phyloP scores from a whole-genome alignment of 2,329 filamentous ascomycete species.

The Colletotrichum noveboracense region DNA sequence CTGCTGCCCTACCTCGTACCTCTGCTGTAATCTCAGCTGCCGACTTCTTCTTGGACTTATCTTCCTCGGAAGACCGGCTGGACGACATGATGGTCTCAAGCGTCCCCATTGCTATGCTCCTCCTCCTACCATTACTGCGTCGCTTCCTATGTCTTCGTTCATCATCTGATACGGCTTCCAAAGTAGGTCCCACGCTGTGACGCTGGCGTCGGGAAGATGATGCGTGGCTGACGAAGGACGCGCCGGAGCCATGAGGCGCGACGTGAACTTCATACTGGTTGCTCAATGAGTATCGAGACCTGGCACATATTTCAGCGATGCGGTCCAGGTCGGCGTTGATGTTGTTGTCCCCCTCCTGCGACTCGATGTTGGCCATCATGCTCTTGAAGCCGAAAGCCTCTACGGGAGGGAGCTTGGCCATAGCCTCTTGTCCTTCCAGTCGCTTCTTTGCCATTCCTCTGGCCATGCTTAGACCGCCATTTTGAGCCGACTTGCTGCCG shows the following conservation, averaged over 20 bases:
- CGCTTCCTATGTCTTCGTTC: slow-evolving; percentile 51
- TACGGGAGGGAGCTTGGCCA: slow-evolving; percentile 60
- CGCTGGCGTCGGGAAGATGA: slow-evolving; percentile 31
- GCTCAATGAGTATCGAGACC: slow-evolving; percentile 68
- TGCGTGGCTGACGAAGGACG: slow-evolving; percentile 45
- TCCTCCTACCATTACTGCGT: slow-evolving; percentile 46
- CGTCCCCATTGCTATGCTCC: slow-evolving; percentile 64
- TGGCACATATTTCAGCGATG: slow-evolving; percentile 71
- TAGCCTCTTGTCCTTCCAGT: slow-evolving; percentile 27
- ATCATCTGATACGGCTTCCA: slow-evolving; percentile 65
- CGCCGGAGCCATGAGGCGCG: slow-evolving; percentile 64
- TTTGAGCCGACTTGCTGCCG: slow-evolving; percentile 35
- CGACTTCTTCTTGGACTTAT: slow-evolving; percentile 63
- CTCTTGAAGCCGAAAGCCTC: slow-evolving; percentile 70
- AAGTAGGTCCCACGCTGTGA: slow-evolving; percentile 52
- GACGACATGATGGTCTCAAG: slow-evolving; percentile 72
- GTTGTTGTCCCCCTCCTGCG: slow-evolving; percentile 44
- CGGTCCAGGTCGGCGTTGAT: slow-evolving; percentile 66
- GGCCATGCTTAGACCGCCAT: slow-evolving; percentile 50
- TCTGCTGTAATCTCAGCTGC: slow-evolving; percentile 61
- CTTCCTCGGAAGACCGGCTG: slow-evolving; percentile 68
- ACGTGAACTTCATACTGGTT: slow-evolving; percentile 73
- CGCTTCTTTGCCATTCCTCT: slow-evolving; percentile 46
- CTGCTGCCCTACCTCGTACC: slow-evolving; percentile 52
- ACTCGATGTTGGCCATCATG: slow-evolving; percentile 63